Evolutionary conservation across 164 flowering plant genomes (phyloP).

Genomic region (Protea cynaroides): DNA sequence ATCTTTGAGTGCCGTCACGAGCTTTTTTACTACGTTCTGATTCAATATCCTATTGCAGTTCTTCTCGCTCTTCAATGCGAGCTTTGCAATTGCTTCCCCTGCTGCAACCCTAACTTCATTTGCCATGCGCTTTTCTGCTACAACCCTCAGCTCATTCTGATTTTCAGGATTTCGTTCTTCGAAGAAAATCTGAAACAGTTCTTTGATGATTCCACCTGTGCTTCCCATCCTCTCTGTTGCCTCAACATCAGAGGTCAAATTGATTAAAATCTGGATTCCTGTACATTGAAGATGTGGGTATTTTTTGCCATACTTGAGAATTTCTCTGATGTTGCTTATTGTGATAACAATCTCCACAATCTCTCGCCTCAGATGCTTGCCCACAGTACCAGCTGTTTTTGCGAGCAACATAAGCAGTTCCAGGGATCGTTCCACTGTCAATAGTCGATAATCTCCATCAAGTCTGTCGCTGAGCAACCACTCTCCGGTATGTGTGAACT

Average conservation of each 20-base stretch:
- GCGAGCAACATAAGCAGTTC: slow-evolving; percentile 79
- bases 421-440: slow-evolving; percentile 58
- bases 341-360: slow-evolving; percentile 85
- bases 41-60: slow-evolving; percentile 59
- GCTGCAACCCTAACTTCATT: slow-evolving; percentile 44
- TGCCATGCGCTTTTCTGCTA: no score
- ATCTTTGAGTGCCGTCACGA: slow-evolving; percentile 45
- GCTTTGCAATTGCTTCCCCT: slow-evolving; percentile 88
- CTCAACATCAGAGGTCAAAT: slow-evolving; percentile 65
- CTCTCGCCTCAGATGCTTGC: slow-evolving; percentile 61
- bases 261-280: slow-evolving; percentile 68
- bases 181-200: slow-evolving; percentile 56
- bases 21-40: slow-evolving; percentile 37
- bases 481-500: slow-evolving; percentile 63
- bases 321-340: slow-evolving; percentile 79
- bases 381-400: slow-evolving; percentile 69
- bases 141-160: slow-evolving; percentile 32
- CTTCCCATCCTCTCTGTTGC: slow-evolving; percentile 85
- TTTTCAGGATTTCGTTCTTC: no score
- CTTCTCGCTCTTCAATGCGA: slow-evolving; percentile 60
- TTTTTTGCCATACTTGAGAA: slow-evolving; percentile 56
- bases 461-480: slow-evolving; percentile 38
- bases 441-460: slow-evolving; percentile 44
- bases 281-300: slow-evolving; percentile 54
- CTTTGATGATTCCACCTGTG: slow-evolving; percentile 77